Conservation (phyloP, 2,329 filamentous ascomycete genomes). For the Ophiosphaerella korrae region DNA sequence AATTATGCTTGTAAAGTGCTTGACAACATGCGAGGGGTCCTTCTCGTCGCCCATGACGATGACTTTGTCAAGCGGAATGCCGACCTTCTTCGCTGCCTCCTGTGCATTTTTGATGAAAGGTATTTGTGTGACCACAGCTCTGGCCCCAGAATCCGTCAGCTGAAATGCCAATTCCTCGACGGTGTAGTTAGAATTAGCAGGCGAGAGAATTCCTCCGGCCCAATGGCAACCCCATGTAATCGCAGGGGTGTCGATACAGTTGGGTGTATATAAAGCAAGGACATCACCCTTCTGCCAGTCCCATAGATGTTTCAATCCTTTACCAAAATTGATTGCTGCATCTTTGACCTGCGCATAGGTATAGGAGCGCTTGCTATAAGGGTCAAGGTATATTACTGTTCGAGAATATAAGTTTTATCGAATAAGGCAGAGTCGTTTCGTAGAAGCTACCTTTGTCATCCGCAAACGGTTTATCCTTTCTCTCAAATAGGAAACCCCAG, state of each 20-base stretch:
- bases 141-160: slow-evolving; percentile 76
- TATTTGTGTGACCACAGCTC: slow-evolving; percentile 75
- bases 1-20: slow-evolving; percentile 74
- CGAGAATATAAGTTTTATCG: slow-evolving; percentile 8
- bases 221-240: slow-evolving; percentile 80
- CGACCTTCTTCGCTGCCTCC: slow-evolving; percentile 71
- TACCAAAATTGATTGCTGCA: slow-evolving; percentile 75
- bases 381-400: slow-evolving; percentile 78
- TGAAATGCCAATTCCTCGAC: slow-evolving; percentile 83
- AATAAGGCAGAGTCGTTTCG: neutral
- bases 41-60: slow-evolving; percentile 74
- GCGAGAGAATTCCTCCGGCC: slow-evolving; percentile 81
- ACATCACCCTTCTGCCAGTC: slow-evolving; percentile 85
- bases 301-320: slow-evolving; percentile 74
- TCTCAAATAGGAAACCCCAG: slow-evolving; percentile 79
- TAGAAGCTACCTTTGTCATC: slow-evolving; percentile 69
- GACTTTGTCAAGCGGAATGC: slow-evolving; percentile 73
- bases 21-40: slow-evolving; percentile 63
- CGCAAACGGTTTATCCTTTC: slow-evolving; percentile 66
- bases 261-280: slow-evolving; percentile 80
- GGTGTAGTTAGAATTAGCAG: slow-evolving; percentile 87
- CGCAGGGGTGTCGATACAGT: slow-evolving; percentile 80
- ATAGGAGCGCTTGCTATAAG: slow-evolving; percentile 70
- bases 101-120: slow-evolving; percentile 67
- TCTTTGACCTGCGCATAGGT: slow-evolving; percentile 71